Percentiles rank a stretch among this genome's conserved stretches.
Conservation (phyloP, 2,329 filamentous ascomycete genomes). For the Exserohilum rostratum region DNA sequence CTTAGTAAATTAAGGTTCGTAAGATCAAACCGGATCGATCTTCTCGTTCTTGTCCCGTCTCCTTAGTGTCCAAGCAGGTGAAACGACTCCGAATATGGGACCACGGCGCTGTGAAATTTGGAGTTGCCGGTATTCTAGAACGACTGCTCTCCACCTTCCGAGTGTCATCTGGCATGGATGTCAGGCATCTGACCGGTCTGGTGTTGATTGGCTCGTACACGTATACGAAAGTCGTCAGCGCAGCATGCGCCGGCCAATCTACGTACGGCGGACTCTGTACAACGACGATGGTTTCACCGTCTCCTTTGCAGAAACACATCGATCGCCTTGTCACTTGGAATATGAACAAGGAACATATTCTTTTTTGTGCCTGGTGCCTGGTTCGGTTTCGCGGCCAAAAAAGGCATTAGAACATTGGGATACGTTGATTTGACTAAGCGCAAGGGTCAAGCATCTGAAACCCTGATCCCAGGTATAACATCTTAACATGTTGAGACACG, state of each 20-base stretch:
- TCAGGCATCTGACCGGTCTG: slow-evolving; percentile 6
- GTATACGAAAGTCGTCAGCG: slow-evolving; percentile 19
- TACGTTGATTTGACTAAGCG: slow-evolving; percentile 6
- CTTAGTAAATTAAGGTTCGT: background rate
- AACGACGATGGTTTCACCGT: background rate
- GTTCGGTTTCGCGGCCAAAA: background rate
- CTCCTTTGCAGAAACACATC: too few species aligned
- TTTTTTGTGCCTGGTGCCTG: background rate
- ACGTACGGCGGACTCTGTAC: slow-evolving; percentile 7
- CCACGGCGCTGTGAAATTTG: too few species aligned
- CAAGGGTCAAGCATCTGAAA: slow-evolving; percentile 28
- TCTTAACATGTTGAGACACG: slow-evolving; percentile 22
- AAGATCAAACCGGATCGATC: background rate
- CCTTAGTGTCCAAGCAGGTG: too few species aligned
- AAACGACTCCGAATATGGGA: too few species aligned
- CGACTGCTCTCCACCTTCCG: background rate
- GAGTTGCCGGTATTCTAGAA: too few species aligned
- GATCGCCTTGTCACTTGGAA: too few species aligned
- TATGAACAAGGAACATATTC: background rate
- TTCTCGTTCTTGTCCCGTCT: background rate
- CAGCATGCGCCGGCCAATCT: slow-evolving; percentile 5
- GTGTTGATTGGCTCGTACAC: slow-evolving; percentile 9
- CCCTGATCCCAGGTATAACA: slow-evolving; percentile 28
- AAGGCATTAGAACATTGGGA: background rate
- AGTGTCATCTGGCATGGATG: slow-evolving; percentile 5